phyloP scores from a whole-genome alignment of 371 early-diverging fungal genomes.

The Syncephalastrum racemosum region DNA sequence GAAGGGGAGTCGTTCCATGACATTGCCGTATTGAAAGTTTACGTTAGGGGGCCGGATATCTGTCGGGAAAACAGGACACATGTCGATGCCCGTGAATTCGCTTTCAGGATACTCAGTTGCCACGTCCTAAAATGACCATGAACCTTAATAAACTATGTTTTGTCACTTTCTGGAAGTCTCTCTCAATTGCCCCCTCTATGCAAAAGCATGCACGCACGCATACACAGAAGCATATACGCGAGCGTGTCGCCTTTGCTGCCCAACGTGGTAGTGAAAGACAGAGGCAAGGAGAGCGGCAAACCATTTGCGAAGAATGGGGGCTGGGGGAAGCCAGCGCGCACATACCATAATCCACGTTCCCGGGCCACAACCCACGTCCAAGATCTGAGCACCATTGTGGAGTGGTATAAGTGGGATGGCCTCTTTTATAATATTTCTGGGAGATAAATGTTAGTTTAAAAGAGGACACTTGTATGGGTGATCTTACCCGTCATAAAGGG shows the following conservation, averaged over 20 bases:
- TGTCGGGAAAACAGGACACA: slow-evolving; percentile 54
- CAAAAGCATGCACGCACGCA: too few species aligned
- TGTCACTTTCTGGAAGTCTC: too few species aligned
- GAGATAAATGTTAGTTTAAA: neutral
- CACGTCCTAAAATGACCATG: slow-evolving; percentile 10
- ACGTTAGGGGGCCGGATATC: slow-evolving; percentile 48
- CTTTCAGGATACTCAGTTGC: slow-evolving; percentile 56
- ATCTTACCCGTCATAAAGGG: slow-evolving; percentile 22
- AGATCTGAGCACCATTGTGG: slow-evolving; percentile 14
- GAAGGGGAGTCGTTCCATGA: slow-evolving; percentile 53
- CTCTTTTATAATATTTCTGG: slow-evolving; percentile 12
- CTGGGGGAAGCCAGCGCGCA: too few species aligned
- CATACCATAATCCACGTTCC: slow-evolving; percentile 19
- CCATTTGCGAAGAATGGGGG: neutral
- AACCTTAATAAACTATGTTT: too few species aligned
- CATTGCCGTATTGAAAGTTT: slow-evolving; percentile 44
- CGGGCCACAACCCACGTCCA: slow-evolving; percentile 26
- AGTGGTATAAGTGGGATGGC: slow-evolving; percentile 6
- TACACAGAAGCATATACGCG: too few species aligned
- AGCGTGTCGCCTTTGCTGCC: too few species aligned
- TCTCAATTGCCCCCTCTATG: too few species aligned
- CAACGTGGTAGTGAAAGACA: too few species aligned
- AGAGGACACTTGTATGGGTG: neutral
- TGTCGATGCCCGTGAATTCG: slow-evolving; percentile 57
- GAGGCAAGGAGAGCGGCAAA: neutral